Conservation (phyloP, 2,329 filamentous ascomycete species). For the Xylariaceae sp. region DNA sequence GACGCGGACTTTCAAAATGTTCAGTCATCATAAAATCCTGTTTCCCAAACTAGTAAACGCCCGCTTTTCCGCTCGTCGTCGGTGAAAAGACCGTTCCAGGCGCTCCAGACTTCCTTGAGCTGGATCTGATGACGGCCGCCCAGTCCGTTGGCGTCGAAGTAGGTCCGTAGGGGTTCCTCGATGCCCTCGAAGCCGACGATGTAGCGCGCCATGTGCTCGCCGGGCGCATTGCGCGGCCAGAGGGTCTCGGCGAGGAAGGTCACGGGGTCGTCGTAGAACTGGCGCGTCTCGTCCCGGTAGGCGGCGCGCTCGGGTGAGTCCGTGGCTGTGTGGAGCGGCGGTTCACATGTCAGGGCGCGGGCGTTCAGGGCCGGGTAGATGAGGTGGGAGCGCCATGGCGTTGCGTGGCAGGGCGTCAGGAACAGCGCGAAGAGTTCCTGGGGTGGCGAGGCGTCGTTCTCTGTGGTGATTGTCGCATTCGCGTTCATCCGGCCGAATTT, state of each 20-base stretch:
- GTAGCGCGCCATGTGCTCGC: slow-evolving; percentile 47
- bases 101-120: slow-evolving; percentile 48
- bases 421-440: slow-evolving; percentile 65
- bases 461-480: slow-evolving; percentile 25
- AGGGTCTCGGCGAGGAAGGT: slow-evolving; percentile 54
- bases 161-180: slow-evolving; percentile 42
- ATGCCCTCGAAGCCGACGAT: slow-evolving; percentile 59
- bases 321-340: slow-evolving; percentile 64
- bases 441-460: slow-evolving; percentile 18
- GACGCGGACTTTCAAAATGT: background rate
- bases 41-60: slow-evolving; percentile 53
- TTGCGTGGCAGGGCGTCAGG: slow-evolving; percentile 92
- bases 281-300: slow-evolving; percentile 86
- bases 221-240: slow-evolving; percentile 35
- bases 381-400: slow-evolving; percentile 87
- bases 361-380: slow-evolving; percentile 69
- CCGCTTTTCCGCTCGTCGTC: slow-evolving; percentile 56
- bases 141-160: slow-evolving; percentile 37
- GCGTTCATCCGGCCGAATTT: slow-evolving; percentile 27
- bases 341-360: slow-evolving; percentile 86
- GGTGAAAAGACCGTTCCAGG: slow-evolving; percentile 57
- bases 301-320: slow-evolving; percentile 52
- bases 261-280: slow-evolving; percentile 69
- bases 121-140: slow-evolving; percentile 39
- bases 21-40: slow-evolving; percentile 27